Evolutionary conservation across 2,329 filamentous ascomycete species (phyloP), one percentile per base, ranked within the genome.

Genomic region (Hypoxylon sp.): DNA sequence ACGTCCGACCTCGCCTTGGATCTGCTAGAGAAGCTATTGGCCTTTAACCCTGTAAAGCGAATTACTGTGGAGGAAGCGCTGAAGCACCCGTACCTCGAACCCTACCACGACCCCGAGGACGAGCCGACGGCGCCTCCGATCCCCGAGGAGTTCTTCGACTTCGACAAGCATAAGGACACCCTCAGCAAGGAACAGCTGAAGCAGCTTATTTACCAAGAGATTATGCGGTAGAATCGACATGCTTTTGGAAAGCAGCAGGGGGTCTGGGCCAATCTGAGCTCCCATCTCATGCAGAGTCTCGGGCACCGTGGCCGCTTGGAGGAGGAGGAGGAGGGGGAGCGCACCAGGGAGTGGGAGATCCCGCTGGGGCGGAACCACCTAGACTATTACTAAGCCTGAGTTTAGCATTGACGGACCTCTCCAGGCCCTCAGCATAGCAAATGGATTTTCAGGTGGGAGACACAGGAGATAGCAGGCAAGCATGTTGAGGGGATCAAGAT

Each of bases 161-260:
- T 99, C 79, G 95, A 99, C 81, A 97, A 97, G 87, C 97, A 98
- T 85, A 99, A 99, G 88, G 95, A 99, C 79, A 95, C 91, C 74
- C 82, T 99, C 75, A 97, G 91, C 84, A 99, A 99, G 83, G 95
- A 99, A 82, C 93, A 99, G 81, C 81, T 99, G 79, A 98, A 98
- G 85, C 87, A 95, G 75, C 85, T 99, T 77, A 99, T 99, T 80
- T 99, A 94, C 81, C 89, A 97, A 78, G 95, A 99, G 83, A 98
- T 98, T 74, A 98, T 88, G 85, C 83, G 85, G 77, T 88, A 78
- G 71, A 68, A 53, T 44, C 64, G 37, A 52, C 39, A 39, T 53
- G 34, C 44, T 55, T 32, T 41, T 54, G 52, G 37, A n/a, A 43
- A 46, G 28, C 26, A 46, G 28, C 26, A 26, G 55, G 50, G 60